Conservation (phyloP, 768 basidiomycete genomes). For the Agaricus blazei region DNA sequence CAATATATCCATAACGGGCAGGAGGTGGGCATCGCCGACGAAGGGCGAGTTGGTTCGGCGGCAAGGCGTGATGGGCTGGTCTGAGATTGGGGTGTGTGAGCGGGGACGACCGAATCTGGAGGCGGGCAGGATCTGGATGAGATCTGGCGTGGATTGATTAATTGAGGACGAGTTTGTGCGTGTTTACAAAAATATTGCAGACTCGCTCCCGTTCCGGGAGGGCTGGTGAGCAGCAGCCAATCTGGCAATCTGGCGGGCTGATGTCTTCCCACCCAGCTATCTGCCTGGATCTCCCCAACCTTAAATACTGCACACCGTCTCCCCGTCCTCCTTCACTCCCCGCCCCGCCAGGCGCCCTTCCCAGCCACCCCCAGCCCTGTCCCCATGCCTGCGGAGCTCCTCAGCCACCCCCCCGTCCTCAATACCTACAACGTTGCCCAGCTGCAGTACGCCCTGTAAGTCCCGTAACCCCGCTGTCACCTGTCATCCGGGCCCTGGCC, state of each 20-base stretch:
- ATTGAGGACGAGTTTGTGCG: slow-evolving; percentile 18
- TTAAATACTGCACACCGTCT: slow-evolving; percentile 22
- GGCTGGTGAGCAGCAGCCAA: slow-evolving; percentile 1
- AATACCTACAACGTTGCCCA: slow-evolving; percentile 60
- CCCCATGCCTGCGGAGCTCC: slow-evolving; percentile 55
- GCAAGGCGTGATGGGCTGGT: slow-evolving; percentile 5
- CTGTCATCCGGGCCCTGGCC: slow-evolving; percentile 24
- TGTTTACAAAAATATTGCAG: slow-evolving; percentile 20
- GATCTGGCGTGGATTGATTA: slow-evolving; percentile 19
- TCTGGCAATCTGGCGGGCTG: slow-evolving; percentile 9
- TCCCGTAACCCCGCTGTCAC: slow-evolving; percentile 21
- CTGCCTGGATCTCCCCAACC: slow-evolving; percentile 14
- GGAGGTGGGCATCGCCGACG: slow-evolving; percentile 7
- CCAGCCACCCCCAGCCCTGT: slow-evolving; percentile 9
- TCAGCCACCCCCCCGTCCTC: slow-evolving; percentile 35
- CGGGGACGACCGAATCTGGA: no score
- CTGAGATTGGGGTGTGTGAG: slow-evolving; percentile 6
- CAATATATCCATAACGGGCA: slow-evolving; percentile 19
- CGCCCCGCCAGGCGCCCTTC: slow-evolving; percentile 1
- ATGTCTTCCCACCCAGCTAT: slow-evolving; percentile 14
- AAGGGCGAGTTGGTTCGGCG: slow-evolving; percentile 13
- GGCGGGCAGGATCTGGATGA: slow-evolving; percentile 1
- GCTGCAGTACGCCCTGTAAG: slow-evolving; percentile 57
- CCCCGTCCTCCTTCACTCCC: not conserved
- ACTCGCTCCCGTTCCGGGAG: slow-evolving; percentile 11